Conservation (phyloP, 1,284 basidiomycete genomes). For the Malassezia arunalokei region DNA sequence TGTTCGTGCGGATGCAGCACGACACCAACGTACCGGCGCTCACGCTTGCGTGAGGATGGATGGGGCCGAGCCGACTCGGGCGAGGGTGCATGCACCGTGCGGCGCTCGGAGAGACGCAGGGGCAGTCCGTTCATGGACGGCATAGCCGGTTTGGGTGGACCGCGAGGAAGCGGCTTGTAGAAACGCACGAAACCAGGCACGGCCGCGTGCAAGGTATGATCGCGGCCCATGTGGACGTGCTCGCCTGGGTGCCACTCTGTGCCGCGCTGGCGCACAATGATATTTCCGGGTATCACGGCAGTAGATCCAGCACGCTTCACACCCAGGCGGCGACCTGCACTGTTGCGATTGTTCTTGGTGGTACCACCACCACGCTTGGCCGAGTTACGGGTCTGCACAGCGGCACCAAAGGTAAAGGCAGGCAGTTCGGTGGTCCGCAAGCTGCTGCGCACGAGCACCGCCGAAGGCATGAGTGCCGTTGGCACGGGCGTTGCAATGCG, state of each 20-base stretch:
- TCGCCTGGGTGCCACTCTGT: slow-evolving; percentile 43
- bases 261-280: slow-evolving; percentile 42
- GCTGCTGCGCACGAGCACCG: slow-evolving; percentile 1
- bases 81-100: neutral
- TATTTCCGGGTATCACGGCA: slow-evolving; percentile 27
- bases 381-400: slow-evolving; percentile 43
- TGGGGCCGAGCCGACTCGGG: slow-evolving; percentile 20
- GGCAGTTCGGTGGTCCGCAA: slow-evolving; percentile 19
- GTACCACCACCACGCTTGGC: slow-evolving; percentile 44
- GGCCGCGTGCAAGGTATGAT: slow-evolving; percentile 43
- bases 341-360: slow-evolving; percentile 45
- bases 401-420: slow-evolving; percentile 32
- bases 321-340: slow-evolving; percentile 41
- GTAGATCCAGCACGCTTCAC: slow-evolving; percentile 34
- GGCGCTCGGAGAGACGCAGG: slow-evolving; percentile 20
- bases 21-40: slow-evolving; percentile 39
- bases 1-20: slow-evolving; percentile 22
- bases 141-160: neutral
- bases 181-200: slow-evolving; percentile 41
- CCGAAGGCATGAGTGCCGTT: slow-evolving; percentile 2
- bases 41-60: slow-evolving; percentile 28
- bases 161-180: slow-evolving; percentile 22
- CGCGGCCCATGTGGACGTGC: slow-evolving; percentile 39
- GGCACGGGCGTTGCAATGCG: slow-evolving; percentile 21
- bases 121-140: slow-evolving; percentile 16